A percentile compares a stretch with the other conserved stretches of the same genome.
Evolutionary conservation across 352 stramenopile genomes (phyloP).

Genomic region (Aphanomyces stellatus): DNA sequence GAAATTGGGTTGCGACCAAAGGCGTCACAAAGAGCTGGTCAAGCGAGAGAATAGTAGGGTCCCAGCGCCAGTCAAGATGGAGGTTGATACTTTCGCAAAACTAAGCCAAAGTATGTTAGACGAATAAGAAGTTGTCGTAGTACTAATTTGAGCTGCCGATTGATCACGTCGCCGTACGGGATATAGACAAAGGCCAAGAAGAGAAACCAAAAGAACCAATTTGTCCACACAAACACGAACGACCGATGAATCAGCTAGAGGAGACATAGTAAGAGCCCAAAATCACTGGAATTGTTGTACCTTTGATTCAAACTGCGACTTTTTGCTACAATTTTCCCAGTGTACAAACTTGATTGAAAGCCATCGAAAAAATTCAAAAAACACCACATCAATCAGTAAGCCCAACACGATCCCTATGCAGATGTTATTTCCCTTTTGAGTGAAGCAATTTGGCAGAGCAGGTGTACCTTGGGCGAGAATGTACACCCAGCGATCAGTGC

Average conservation of each 20-base stretch:
- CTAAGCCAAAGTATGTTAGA: constrained; percentile 7
- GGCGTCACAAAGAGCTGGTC: constrained; percentile 29
- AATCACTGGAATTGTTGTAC: neutral
- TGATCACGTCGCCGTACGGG: constrained; percentile 22
- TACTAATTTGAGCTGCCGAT: constrained; percentile 14
- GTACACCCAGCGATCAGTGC: constrained; percentile 28
- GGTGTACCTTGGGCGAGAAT: constrained; percentile 23
- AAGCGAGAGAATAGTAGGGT: constrained; percentile 20
- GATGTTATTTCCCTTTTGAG: neutral
- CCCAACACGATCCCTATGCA: constrained; percentile 22
- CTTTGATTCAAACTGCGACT: constrained; percentile 17
- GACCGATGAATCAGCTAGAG: constrained; percentile 23
- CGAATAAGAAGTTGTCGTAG: too few species aligned
- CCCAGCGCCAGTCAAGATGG: constrained; percentile 15
- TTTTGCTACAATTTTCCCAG: constrained; percentile 23
- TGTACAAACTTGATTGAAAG: constrained; percentile 22
- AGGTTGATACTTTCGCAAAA: constrained; percentile 7
- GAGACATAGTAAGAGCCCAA: neutral
- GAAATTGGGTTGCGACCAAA: constrained; percentile 25
- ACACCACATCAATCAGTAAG: constrained; percentile 25
- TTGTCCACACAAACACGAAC: constrained; percentile 31
- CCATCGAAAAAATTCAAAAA: constrained; percentile 24
- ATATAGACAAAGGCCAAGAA: constrained; percentile 27
- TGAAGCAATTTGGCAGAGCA: neutral
- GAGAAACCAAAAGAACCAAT: constrained; percentile 31